Conservation (phyloP, 148 eudicot genomes). For the Spergularia marina region DNA sequence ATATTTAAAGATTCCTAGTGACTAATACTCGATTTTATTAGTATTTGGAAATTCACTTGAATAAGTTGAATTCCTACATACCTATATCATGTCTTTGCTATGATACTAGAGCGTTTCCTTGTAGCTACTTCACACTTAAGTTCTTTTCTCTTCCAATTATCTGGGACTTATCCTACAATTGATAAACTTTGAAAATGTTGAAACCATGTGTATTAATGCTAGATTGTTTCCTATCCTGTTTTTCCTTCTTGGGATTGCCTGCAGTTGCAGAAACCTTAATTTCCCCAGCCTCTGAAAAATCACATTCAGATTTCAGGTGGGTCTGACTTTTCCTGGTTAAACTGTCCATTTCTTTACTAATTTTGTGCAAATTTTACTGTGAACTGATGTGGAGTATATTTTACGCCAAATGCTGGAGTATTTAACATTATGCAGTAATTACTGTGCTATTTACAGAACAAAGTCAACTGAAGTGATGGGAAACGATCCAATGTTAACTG, state of each 20-base stretch:
- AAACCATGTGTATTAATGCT: conserved; percentile 10
- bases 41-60: too few species aligned
- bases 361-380: background rate
- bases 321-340: background rate
- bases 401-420: background rate
- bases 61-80: too few species aligned
- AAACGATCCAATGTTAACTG: conserved; percentile 28
- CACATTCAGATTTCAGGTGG: conserved; percentile 37
- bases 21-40: too few species aligned
- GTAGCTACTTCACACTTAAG: too few species aligned
- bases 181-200: conserved; percentile 14
- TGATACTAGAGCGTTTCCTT: too few species aligned
- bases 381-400: too few species aligned
- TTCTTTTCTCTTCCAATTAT: too few species aligned
- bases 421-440: background rate
- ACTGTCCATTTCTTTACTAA: background rate
- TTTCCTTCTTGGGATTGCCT: conserved; percentile 19
- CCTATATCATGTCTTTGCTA: too few species aligned
- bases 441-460: conserved; percentile 4
- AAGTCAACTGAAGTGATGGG: conserved; percentile 21
- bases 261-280: conserved; percentile 16
- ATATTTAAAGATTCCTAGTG: too few species aligned
- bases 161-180: too few species aligned
- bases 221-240: conserved; percentile 7
- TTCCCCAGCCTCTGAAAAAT: conserved; percentile 16